phyloP scores from a whole-genome alignment of 805 yeast genomes.

The Huiozyma sinensis region DNA sequence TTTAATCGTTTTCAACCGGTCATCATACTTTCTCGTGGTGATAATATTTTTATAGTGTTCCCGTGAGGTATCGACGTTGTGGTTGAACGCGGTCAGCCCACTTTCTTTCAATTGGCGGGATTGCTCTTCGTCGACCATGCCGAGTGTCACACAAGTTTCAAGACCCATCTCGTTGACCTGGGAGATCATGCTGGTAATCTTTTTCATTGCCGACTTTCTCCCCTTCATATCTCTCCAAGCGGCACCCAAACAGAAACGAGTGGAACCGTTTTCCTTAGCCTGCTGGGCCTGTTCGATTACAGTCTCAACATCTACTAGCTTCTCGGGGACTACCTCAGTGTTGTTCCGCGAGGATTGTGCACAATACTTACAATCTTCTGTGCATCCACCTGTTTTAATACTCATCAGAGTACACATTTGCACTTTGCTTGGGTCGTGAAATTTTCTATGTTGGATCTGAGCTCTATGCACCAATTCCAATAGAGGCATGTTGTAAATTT shows the following conservation, averaged over 20 bases:
- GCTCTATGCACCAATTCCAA: too few relatives aligned
- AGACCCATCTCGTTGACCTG: constrained; percentile 53
- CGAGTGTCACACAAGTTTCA: constrained; percentile 74
- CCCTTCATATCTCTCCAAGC: constrained; percentile 86
- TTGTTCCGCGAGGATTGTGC: constrained; percentile 61
- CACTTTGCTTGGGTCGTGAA: constrained; percentile 12
- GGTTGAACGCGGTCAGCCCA: constrained; percentile 75
- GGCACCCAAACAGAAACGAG: constrained; percentile 77
- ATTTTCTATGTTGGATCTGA: too few relatives aligned
- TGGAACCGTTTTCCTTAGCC: constrained; percentile 62
- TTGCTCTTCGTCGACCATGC: constrained; percentile 64
- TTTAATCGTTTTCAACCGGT: too few relatives aligned
- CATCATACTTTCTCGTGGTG: constrained; percentile 3
- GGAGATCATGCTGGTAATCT: constrained; percentile 53
- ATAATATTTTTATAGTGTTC: constrained; percentile 68
- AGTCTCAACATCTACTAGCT: constrained; percentile 47
- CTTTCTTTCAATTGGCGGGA: constrained; percentile 48
- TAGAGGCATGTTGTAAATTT: too few relatives aligned
- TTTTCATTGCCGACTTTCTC: constrained; percentile 53
- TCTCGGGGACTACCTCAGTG: constrained; percentile 65
- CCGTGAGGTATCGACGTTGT: constrained; percentile 69
- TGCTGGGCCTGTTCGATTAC: constrained; percentile 52
- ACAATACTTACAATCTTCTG: constrained; percentile 76
- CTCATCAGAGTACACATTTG: constrained; percentile 68
- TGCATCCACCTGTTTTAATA: constrained; percentile 72